Base-by-base conservation (phyloP, 2,329 filamentous ascomycete genomes). In the Paradendryphiella salina region DNA sequence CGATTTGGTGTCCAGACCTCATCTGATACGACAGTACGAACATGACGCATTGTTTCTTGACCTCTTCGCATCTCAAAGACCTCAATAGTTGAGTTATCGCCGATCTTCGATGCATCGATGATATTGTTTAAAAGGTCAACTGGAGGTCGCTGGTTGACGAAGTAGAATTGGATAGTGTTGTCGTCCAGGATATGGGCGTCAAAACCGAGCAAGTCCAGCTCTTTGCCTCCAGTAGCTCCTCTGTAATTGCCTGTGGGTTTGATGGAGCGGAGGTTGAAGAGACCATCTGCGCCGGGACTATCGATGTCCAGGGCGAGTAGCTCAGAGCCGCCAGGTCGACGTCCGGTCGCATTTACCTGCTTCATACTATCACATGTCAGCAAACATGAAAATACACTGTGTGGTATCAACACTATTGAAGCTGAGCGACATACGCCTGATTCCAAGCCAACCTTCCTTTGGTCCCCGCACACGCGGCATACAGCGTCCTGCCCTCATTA, bases 291-390 rank as follows among this genome's bases (percentile, higher is more conserved):
- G 9, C 59, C 59, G 2, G 61, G 59, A 3, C 60, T 52, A 32
- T 70, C 66, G n/a, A 69, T 66, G 10, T 66, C 59, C 1, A 70
- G 42, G 2, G 66, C 65, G 2, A 69, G 57, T 2, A 71, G 42
- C 8, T 70, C 61, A 2, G 61, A 56, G 8, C 62, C 64, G 3
- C 60, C 55, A 3, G 58, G 50, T 20, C 63, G 55, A 2, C 66
- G 57, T 18, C 60, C 66, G 2, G 61, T 57, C 8, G 43, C 57
- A 40, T 70, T 65, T 0, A 66, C 36, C 1, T 54, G 51, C 3
- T 49, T 48, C 10, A 61, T 52, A 9, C 65, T 68, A 3, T 3
- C 1, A 9, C 0, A 4, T 35, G 11, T 60, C 5, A 61, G 52
- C 21, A 21, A 4, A 9, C 15, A 13, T 31, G 18, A n/a, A 17